phyloP scores from a whole-genome alignment of 2,329 filamentous ascomycete species.

The Penicillium sp. region DNA sequence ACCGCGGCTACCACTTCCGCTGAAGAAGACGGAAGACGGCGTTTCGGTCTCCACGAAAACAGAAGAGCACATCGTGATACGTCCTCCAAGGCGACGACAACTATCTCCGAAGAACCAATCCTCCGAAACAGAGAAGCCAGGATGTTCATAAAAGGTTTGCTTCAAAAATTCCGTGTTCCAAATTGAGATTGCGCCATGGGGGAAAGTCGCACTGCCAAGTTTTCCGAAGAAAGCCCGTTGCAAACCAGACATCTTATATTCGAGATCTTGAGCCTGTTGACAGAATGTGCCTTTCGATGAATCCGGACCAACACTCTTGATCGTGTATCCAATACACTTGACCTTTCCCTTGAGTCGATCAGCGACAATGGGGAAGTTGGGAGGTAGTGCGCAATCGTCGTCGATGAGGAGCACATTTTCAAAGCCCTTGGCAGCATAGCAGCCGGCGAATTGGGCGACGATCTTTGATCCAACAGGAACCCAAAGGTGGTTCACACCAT shows the following conservation, averaged over 20 bases:
- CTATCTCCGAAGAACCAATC: conserved; percentile 56
- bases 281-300: conserved; percentile 38
- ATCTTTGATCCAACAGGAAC: conserved; percentile 51
- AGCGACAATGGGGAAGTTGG: conserved; percentile 49
- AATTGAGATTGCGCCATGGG: conserved; percentile 52
- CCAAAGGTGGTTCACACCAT: conserved; percentile 51
- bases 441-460: conserved; percentile 51
- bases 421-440: conserved; percentile 46
- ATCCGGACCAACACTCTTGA: conserved; percentile 45
- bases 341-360: conserved; percentile 43
- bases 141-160: conserved; percentile 48
- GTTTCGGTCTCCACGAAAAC: conserved; percentile 54
- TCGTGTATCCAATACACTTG: conserved; percentile 51
- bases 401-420: conserved; percentile 50
- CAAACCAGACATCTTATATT: conserved; percentile 52
- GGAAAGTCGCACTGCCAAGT: conserved; percentile 50
- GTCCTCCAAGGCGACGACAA: conserved; percentile 44
- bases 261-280: conserved; percentile 52
- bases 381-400: conserved; percentile 50
- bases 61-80: conserved; percentile 50
- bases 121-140: conserved; percentile 51
- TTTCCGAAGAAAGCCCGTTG: conserved; percentile 46
- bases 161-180: conserved; percentile 50
- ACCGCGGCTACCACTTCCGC: conserved; percentile 41
- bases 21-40: conserved; percentile 45